Percentiles rank a stretch among this genome's conserved stretches.
Conservation (phyloP, 371 early-diverging fungal genomes). For the Mucor mucedo region DNA sequence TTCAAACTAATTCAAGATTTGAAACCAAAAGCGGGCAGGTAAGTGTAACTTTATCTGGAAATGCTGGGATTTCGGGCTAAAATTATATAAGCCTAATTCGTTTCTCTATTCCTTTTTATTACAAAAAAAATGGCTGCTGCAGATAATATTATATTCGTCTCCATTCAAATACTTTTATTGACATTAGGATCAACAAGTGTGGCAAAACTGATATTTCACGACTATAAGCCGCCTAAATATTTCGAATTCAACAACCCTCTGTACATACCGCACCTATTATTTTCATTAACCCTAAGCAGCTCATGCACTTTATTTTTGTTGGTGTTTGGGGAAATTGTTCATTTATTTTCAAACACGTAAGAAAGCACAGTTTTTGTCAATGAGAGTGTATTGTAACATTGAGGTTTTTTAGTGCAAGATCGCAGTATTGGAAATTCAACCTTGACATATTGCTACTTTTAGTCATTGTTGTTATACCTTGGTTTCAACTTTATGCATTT, state of each 20-base stretch:
- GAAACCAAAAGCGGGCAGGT: too few relatives aligned
- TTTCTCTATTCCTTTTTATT: too few relatives aligned
- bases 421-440: constrained; percentile 79
- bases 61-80: too few relatives aligned
- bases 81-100: too few relatives aligned
- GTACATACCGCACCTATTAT: constrained; percentile 59
- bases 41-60: too few relatives aligned
- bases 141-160: constrained; percentile 14
- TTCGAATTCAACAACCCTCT: constrained; percentile 6
- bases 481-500: constrained; percentile 74
- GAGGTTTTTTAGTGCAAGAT: constrained; percentile 57
- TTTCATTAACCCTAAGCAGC: constrained; percentile 77
- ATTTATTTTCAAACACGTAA: constrained; percentile 71
- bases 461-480: constrained; percentile 76
- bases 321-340: constrained; percentile 82
- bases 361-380: constrained; percentile 3
- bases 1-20: too few relatives aligned
- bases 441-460: constrained; percentile 67
- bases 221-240: constrained; percentile 19
- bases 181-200: constrained; percentile 20
- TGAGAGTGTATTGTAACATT: background rate
- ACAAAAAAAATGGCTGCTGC: constrained; percentile 1
- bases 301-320: constrained; percentile 83
- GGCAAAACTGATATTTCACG: constrained; percentile 13
- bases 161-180: constrained; percentile 15